Percentiles rank a stretch among this genome's conserved stretches.
These are phyloP conservation scores for Theileria annulata DNA, from an alignment of 169 alveolate species.

Conservation along the genomic window DNA sequence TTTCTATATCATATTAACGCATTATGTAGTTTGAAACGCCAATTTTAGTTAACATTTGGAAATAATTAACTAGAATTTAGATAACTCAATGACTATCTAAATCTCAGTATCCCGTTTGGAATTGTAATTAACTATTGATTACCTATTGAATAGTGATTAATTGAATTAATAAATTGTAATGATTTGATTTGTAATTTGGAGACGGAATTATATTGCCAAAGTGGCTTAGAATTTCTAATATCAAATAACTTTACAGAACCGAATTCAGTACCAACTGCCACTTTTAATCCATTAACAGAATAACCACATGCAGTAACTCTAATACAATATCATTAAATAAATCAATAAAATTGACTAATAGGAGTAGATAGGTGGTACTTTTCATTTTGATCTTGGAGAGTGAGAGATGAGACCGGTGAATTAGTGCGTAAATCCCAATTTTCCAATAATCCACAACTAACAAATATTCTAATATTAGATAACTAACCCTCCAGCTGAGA, in stretches of 20 bases:
- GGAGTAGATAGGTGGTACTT: background rate
- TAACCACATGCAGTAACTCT: slow-evolving; percentile 58
- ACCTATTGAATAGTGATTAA: slow-evolving; percentile 57
- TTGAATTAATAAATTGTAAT: slow-evolving; percentile 65
- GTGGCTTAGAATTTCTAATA: slow-evolving; percentile 70
- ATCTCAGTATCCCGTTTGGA: too few relatives aligned
- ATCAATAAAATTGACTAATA: background rate
- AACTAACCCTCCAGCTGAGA: slow-evolving; percentile 66
- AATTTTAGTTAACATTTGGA: too few relatives aligned
- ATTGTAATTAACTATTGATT: too few relatives aligned
- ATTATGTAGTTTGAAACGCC: background rate
- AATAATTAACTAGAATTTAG: background rate
- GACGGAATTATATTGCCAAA: slow-evolving; percentile 64
- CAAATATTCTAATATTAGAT: background rate
- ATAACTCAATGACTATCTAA: background rate
- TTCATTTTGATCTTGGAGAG: slow-evolving; percentile 14
- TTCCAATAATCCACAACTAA: slow-evolving; percentile 54
- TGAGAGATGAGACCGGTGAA: slow-evolving; percentile 38
- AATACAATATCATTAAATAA: background rate
- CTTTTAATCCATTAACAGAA: slow-evolving; percentile 70
- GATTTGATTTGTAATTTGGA: slow-evolving; percentile 67
- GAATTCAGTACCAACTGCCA: slow-evolving; percentile 67
- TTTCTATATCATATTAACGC: background rate
- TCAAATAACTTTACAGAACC: slow-evolving; percentile 71
- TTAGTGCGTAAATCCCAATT: slow-evolving; percentile 62